These are phyloP conservation scores for Lepidium campestre DNA, from an alignment of 441 rosid species.

Conservation along the genomic window DNA sequence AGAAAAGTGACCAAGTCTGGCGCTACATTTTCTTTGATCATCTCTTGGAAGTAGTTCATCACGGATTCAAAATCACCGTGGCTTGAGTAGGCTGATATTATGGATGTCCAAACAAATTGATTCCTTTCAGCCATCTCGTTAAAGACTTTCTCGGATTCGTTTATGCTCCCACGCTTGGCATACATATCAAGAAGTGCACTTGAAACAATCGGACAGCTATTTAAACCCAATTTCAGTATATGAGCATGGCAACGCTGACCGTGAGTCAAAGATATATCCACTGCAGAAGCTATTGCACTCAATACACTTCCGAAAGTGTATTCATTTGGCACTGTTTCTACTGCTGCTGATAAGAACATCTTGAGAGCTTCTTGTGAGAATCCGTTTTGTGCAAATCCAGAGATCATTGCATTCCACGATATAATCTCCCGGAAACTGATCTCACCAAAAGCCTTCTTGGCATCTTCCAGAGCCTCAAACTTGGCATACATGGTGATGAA, in stretches of 20 bases:
- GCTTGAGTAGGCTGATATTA: slow-evolving; percentile 76
- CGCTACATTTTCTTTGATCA: slow-evolving; percentile 47
- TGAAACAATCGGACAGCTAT: slow-evolving; percentile 53
- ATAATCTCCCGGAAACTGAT: slow-evolving; percentile 44
- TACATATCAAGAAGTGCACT: slow-evolving; percentile 89
- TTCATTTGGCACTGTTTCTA: slow-evolving; percentile 53
- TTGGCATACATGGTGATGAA: slow-evolving; percentile 81
- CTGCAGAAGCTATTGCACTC: slow-evolving; percentile 72
- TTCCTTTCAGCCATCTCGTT: slow-evolving; percentile 43
- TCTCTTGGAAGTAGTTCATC: slow-evolving; percentile 53
- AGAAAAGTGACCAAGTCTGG: slow-evolving; percentile 85
- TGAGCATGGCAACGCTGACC: slow-evolving; percentile 74
- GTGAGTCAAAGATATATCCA: slow-evolving; percentile 62
- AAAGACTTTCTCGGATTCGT: slow-evolving; percentile 62
- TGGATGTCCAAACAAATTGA: slow-evolving; percentile 75
- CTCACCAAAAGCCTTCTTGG: slow-evolving; percentile 62
- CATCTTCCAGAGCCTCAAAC: slow-evolving; percentile 50
- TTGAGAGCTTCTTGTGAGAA: slow-evolving; percentile 48
- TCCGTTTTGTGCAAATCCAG: slow-evolving; percentile 75
- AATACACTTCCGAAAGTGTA: slow-evolving; percentile 88
- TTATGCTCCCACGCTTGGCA: slow-evolving; percentile 83
- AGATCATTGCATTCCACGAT: slow-evolving; percentile 83
- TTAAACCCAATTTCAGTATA: slow-evolving; percentile 55
- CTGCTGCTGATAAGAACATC: slow-evolving; percentile 35
- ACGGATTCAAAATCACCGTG: slow-evolving; percentile 78